Evolutionary conservation across 2,329 filamentous ascomycete species (phyloP).

Genomic region (Ascochyta clinopodiicola): DNA sequence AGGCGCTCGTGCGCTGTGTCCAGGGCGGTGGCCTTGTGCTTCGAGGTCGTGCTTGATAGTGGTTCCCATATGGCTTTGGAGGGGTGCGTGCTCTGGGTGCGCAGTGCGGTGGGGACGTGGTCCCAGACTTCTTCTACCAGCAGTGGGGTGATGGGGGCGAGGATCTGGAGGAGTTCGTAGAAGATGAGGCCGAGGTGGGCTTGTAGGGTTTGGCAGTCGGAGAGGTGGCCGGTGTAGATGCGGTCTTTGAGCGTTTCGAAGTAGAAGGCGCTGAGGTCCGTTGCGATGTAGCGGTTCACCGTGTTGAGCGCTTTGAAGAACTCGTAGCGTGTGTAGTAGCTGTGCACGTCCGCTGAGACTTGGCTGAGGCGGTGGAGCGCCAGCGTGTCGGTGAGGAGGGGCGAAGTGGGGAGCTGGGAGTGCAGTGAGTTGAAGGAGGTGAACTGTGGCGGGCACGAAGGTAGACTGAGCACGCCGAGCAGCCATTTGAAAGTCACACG

Average conservation of each 20-base stretch:
- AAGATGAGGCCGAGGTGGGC: conserved; percentile 68
- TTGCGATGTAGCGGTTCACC: conserved; percentile 81
- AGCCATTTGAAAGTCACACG: conserved; percentile 91
- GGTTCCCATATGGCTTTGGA: conserved; percentile 28
- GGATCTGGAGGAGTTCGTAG: conserved; percentile 74
- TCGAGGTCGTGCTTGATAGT: neutral
- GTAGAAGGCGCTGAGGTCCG: conserved; percentile 90
- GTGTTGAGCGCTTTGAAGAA: conserved; percentile 78
- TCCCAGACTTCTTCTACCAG: conserved; percentile 90
- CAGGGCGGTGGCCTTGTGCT: conserved; percentile 22
- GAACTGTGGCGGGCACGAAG: conserved; percentile 42
- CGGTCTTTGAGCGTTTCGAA: conserved; percentile 91
- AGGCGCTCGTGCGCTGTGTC: conserved; percentile 45
- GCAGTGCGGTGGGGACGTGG: conserved; percentile 71
- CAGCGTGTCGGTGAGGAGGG: conserved; percentile 61
- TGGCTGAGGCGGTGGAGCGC: conserved; percentile 76
- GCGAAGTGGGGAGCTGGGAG: conserved; percentile 7
- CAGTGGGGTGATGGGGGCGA: conserved; percentile 80
- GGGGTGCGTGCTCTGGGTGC: conserved; percentile 40
- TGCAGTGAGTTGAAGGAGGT: conserved; percentile 31
- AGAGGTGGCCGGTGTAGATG: conserved; percentile 80
- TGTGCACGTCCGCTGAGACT: conserved; percentile 68
- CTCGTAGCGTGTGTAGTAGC: conserved; percentile 73
- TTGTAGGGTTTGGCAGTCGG: conserved; percentile 65
- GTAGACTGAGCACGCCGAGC: conserved; percentile 67